Evolutionary conservation across 148 eudicot genomes (phyloP), one percentile per base, ranked within the genome.

Genomic region (Amaranthus palmeri): DNA sequence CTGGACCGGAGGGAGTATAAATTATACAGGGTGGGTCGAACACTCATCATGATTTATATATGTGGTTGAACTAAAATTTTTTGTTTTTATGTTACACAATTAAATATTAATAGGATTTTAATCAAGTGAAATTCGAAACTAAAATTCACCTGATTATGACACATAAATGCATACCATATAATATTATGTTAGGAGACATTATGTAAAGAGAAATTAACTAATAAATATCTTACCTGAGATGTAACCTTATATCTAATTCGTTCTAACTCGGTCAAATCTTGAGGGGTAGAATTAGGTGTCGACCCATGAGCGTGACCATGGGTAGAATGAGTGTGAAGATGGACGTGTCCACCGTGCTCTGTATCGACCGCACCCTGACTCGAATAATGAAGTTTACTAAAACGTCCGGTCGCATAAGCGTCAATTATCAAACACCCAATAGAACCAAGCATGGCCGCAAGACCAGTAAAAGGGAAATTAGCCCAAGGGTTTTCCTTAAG

Each of bases 401-500:
- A 86, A 59, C 74, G 68, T 5, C 79, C 71, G 2, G 72, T 76
- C 10, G 88, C 85, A 65, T 77, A 67, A 14, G 79, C 72, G 61
- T 86, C 85, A 10, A 80, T 71, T 82, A 81, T 78, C 72, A 86
- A 72, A 2, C 80, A 83, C 17, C 64, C 76, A 0, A 79, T 55
- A 10, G 84, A 64, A 8, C 86, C 80, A 0, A 63, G 12, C 82
- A 81, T 81, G 1, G 81, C 78, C 3, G 72, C 80, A 0, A 83
- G 53, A 0, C 86, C 85, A 3, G 81, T 61, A 12, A 81, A 77
- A 0, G 89, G 85, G n/a, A 65, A 81, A 4, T 48, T 10, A 3
- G 62, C 75, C 79, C 84, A 74, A 0, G 81, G 77, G 3, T 41
- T 17, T 0, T 65, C 61, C 10, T 53, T 61, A 10, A 84, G 79